phyloP scores from a whole-genome alignment of 176 grass and related monocot species.

The Triticum aestivum region DNA sequence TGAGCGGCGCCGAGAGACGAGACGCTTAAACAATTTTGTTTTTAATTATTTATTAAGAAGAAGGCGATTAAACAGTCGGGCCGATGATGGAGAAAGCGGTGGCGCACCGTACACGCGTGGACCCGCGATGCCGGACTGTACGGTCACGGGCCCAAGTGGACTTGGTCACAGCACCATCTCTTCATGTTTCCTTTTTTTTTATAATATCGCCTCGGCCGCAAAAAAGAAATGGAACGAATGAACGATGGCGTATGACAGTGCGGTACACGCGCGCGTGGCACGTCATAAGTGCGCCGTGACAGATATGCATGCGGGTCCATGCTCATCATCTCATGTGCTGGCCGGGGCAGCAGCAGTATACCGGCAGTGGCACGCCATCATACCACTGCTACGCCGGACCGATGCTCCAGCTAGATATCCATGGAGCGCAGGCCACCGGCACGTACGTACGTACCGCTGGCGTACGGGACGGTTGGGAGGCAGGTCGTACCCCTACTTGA shows the following conservation, averaged over 20 bases:
- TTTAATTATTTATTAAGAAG: too few relatives aligned
- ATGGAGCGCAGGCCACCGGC: neutral
- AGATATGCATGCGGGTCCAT: neutral
- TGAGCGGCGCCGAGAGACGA: neutral
- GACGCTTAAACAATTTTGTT: neutral
- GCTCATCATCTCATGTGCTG: too few relatives aligned
- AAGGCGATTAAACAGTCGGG: neutral
- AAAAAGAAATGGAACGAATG: too few relatives aligned
- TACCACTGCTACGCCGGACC: neutral
- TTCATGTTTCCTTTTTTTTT: neutral
- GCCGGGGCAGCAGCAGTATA: too few relatives aligned
- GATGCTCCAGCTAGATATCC: neutral
- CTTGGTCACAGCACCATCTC: too few relatives aligned
- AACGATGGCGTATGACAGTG: neutral
- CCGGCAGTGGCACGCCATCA: neutral
- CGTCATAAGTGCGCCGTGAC: neutral
- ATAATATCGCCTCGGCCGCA: neutral
- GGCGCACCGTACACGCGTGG: neutral
- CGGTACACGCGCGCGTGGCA: neutral
- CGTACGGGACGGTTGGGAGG: neutral
- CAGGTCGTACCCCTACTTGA: neutral
- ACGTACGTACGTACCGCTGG: neutral
- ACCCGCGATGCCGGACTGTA: neutral
- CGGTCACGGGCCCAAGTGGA: neutral
- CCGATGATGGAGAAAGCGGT: neutral